Percentiles rank a stretch among this genome's conserved stretches.
phyloP scores from a whole-genome alignment of 805 yeast species.

The Candida ponderosae region DNA sequence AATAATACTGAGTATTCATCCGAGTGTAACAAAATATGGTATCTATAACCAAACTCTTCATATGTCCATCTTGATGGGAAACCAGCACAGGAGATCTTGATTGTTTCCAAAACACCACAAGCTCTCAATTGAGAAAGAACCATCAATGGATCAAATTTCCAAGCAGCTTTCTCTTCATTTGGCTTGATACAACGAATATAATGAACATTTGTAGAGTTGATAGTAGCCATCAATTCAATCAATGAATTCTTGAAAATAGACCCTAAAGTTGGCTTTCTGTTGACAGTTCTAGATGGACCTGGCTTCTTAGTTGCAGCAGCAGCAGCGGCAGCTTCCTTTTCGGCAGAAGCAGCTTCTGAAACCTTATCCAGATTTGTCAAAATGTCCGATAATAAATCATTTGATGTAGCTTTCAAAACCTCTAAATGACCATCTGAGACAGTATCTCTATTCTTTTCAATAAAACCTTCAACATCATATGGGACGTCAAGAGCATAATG shows the following conservation, averaged over 20 bases:
- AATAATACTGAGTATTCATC: slow-evolving; percentile 56
- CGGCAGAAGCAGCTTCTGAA: slow-evolving; percentile 39
- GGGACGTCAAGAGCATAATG: slow-evolving; percentile 94
- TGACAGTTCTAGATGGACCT: slow-evolving; percentile 38
- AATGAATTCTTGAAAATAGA: slow-evolving; percentile 88
- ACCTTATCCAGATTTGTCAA: slow-evolving; percentile 56
- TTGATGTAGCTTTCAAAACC: slow-evolving; percentile 63
- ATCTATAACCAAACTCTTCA: slow-evolving; percentile 85
- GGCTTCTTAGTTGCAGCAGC: slow-evolving; percentile 25
- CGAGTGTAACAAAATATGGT: slow-evolving; percentile 75
- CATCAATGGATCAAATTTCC: slow-evolving; percentile 95
- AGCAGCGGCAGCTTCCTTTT: slow-evolving; percentile 22
- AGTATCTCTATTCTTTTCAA: slow-evolving; percentile 95
- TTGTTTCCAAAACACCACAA: slow-evolving; percentile 97
- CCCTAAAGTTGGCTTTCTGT: slow-evolving; percentile 87
- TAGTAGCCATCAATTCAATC: slow-evolving; percentile 88
- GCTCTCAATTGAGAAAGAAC: slow-evolving; percentile 93
- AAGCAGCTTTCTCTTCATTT: slow-evolving; percentile 86
- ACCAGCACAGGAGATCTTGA: slow-evolving; percentile 94
- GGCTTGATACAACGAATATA: slow-evolving; percentile 97
- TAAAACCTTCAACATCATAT: slow-evolving; percentile 89
- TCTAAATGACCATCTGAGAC: slow-evolving; percentile 94
- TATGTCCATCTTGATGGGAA: slow-evolving; percentile 96
- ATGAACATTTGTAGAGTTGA: slow-evolving; percentile 91
- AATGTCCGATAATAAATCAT: slow-evolving; percentile 57